Evolutionary conservation across 306 rosid genomes (phyloP).

Genomic region (Betula pendula): DNA sequence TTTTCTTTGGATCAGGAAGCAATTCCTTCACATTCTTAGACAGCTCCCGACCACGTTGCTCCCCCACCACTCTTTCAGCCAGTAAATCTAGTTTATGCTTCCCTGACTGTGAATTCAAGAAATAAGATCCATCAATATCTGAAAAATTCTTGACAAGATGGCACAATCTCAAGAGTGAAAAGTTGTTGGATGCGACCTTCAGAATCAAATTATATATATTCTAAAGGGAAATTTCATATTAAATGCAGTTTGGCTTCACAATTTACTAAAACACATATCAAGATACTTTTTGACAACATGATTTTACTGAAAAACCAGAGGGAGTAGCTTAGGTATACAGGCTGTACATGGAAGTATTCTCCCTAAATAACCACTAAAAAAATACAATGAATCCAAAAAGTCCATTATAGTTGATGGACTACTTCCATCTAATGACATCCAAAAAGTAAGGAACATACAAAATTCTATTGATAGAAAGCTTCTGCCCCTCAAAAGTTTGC

Average conservation of each 20-base stretch:
- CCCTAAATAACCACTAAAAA: too few relatives aligned
- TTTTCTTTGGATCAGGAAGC: constrained; percentile 56
- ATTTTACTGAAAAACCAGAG: not conserved
- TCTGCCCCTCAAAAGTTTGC: not conserved
- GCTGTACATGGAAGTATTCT: not conserved
- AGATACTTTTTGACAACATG: not conserved
- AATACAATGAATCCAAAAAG: not conserved
- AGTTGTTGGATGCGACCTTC: not conserved
- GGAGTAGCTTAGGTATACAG: not conserved
- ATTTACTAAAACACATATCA: not conserved
- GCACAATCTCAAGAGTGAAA: not conserved
- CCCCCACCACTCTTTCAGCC: constrained; percentile 75
- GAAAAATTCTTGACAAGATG: constrained; percentile 4
- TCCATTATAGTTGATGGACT: not conserved
- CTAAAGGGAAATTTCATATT: not conserved
- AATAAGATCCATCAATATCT: constrained; percentile 4
- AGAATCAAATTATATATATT: not conserved
- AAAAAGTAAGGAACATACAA: not conserved
- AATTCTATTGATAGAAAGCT: too few relatives aligned
- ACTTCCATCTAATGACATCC: not conserved
- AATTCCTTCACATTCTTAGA: constrained; percentile 62
- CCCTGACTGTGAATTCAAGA: constrained; percentile 63
- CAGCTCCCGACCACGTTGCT: constrained; percentile 78
- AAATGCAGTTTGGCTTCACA: not conserved
- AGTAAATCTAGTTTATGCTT: constrained; percentile 77